These are phyloP conservation scores for Trichoderma afroharzianum DNA, from an alignment of 2,329 filamentous ascomycete species.

Conservation along the genomic window DNA sequence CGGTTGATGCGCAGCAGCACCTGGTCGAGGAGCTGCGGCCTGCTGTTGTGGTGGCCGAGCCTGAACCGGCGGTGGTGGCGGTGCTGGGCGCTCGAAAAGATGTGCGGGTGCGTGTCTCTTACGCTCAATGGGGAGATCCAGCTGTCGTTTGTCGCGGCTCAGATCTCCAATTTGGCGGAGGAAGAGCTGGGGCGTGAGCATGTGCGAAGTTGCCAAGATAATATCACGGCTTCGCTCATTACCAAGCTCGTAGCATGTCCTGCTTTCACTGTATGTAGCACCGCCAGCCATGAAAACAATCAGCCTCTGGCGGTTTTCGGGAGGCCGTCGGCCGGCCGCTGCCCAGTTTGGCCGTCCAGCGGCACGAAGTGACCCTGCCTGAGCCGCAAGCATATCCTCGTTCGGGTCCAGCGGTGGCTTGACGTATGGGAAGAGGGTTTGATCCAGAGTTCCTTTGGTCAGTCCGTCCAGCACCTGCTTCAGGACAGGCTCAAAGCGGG, in stretches of 20 bases:
- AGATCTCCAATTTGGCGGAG: constrained; percentile 79
- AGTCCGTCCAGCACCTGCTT: constrained; percentile 80
- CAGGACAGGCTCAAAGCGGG: constrained; percentile 77
- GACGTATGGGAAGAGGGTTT: constrained; percentile 65
- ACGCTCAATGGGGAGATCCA: constrained; percentile 78
- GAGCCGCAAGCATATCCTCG: constrained; percentile 52
- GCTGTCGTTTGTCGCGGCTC: constrained; percentile 66
- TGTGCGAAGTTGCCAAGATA: constrained; percentile 86
- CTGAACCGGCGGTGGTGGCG: constrained; percentile 49
- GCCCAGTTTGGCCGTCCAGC: constrained; percentile 96
- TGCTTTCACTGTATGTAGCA: constrained; percentile 86
- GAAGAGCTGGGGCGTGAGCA: constrained; percentile 83
- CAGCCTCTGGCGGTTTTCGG: constrained; percentile 81
- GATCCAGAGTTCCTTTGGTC: constrained; percentile 64
- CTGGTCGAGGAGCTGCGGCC: constrained; percentile 15
- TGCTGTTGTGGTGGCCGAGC: constrained; percentile 21
- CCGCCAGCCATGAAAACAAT: constrained; percentile 95
- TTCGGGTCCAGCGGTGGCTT: constrained; percentile 64
- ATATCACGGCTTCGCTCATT: constrained; percentile 71
- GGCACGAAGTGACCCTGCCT: constrained; percentile 76
- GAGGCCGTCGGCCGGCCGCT: constrained; percentile 66
- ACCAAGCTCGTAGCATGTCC: constrained; percentile 84
- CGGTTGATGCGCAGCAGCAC: constrained; percentile 24
- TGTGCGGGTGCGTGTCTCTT: constrained; percentile 80
- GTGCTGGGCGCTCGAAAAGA: constrained; percentile 70